phyloP scores from a whole-genome alignment of 2,329 filamentous ascomycete species.

The Ophiostoma fasciatum region DNA sequence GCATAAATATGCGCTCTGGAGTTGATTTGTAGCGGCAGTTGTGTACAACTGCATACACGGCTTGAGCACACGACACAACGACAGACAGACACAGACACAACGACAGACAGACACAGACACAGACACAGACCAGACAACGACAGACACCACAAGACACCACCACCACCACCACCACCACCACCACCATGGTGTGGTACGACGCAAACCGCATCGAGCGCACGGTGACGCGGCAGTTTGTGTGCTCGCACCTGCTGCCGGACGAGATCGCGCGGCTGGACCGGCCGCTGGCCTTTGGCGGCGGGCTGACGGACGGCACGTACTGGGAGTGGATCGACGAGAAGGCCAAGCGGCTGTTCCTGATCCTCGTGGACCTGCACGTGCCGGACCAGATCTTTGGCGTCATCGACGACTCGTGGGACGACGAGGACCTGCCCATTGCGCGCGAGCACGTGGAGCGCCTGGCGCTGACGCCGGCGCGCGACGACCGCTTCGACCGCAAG shows the following conservation, averaged over 20 bases:
- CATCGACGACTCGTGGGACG: slow-evolving; percentile 64
- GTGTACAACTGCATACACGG: too few relatives aligned
- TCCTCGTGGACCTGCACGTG: slow-evolving; percentile 53
- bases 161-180: too few relatives aligned
- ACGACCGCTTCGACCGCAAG: slow-evolving; percentile 49
- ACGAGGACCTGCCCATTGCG: slow-evolving; percentile 56
- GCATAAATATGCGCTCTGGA: too few relatives aligned
- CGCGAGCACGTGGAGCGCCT: slow-evolving; percentile 50
- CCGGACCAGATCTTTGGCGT: slow-evolving; percentile 62
- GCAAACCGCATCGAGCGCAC: slow-evolving; percentile 52
- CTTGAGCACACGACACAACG: too few relatives aligned
- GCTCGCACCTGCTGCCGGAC: slow-evolving; percentile 45
- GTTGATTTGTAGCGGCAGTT: too few relatives aligned
- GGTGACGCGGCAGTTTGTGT: slow-evolving; percentile 53
- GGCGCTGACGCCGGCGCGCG: slow-evolving; percentile 40
- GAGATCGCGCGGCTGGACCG: slow-evolving; percentile 48
- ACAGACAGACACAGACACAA: not conserved
- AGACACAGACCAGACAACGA: not conserved
- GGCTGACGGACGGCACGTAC: slow-evolving; percentile 57
- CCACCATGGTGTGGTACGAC: slow-evolving; percentile 53
- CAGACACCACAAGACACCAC: too few relatives aligned
- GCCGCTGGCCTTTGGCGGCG: slow-evolving; percentile 52
- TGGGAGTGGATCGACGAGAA: slow-evolving; percentile 63
- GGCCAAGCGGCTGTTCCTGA: slow-evolving; percentile 55
- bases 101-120: not conserved